Evolutionary conservation across 805 yeast species (phyloP).

Genomic region (Candida germanica): DNA sequence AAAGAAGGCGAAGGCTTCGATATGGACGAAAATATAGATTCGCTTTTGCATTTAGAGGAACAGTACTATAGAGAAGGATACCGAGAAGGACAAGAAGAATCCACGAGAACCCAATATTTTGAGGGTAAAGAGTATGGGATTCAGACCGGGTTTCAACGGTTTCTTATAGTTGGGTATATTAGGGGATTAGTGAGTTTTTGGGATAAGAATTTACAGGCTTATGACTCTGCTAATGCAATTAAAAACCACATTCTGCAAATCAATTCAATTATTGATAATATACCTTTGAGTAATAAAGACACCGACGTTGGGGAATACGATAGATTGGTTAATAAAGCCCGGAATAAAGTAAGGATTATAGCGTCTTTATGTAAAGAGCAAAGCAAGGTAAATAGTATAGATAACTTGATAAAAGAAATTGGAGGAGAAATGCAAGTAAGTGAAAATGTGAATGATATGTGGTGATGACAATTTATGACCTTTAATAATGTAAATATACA

Average conservation of each 20-base stretch:
- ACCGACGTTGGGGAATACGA: conserved; percentile 56
- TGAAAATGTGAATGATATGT: conserved; percentile 41
- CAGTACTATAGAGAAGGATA: conserved; percentile 65
- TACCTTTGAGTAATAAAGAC: conserved; percentile 44
- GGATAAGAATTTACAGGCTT: conserved; percentile 19
- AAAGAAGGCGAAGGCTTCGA: conserved; percentile 4
- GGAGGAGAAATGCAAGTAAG: conserved; percentile 37
- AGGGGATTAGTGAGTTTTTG: conserved; percentile 46
- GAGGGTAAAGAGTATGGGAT: conserved; percentile 88
- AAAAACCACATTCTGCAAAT: conserved; percentile 26
- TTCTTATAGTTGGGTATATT: conserved; percentile 66
- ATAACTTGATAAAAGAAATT: conserved; percentile 30
- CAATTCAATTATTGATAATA: conserved; percentile 23
- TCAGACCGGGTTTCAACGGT: conserved; percentile 73
- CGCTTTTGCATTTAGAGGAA: conserved; percentile 57
- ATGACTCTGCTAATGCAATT: conserved; percentile 16
- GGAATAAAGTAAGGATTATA: conserved; percentile 59
- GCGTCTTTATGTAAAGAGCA: conserved; percentile 31
- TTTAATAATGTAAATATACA: conserved; percentile 1
- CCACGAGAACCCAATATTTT: conserved; percentile 52
- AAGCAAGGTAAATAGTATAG: conserved; percentile 29
- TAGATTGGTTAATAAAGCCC: conserved; percentile 47
- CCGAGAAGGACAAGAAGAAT: conserved; percentile 64
- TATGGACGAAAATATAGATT: conserved; percentile 38
- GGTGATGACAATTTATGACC: conserved; percentile 21